Evolutionary conservation across 345 rosid species (phyloP).

Genomic region (Populus tremula): DNA sequence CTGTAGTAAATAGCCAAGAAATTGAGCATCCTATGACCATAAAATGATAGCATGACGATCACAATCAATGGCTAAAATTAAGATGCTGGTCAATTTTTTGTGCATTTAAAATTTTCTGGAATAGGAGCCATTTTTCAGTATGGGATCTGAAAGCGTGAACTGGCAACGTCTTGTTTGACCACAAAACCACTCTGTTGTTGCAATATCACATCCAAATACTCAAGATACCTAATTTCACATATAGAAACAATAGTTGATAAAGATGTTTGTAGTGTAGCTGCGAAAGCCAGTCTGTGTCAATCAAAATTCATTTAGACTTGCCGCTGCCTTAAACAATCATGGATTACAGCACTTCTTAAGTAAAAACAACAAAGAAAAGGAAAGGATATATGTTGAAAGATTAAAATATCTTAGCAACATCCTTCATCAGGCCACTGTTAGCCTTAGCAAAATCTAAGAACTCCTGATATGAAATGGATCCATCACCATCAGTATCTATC

Average conservation of each 20-base stretch:
- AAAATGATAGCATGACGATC: not conserved
- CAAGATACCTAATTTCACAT: not conserved
- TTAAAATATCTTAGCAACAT: conserved; percentile 80
- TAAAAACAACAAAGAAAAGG: not conserved
- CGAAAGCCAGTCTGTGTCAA: not conserved
- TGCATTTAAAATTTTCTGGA: not conserved
- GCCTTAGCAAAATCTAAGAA: conserved; percentile 66
- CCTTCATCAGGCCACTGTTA: conserved; percentile 77
- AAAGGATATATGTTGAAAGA: not conserved
- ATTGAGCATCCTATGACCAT: not conserved
- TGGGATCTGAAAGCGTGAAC: not conserved
- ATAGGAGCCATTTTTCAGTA: not conserved
- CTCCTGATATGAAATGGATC: conserved; percentile 69
- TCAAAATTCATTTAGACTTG: conserved; percentile 8
- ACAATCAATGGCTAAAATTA: not conserved
- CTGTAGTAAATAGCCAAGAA: not conserved
- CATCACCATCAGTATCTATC: conserved; percentile 90
- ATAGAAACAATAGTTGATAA: not conserved
- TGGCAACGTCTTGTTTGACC: not conserved
- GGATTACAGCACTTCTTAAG: not conserved
- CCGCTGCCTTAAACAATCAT: not conserved
- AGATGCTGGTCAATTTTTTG: not conserved
- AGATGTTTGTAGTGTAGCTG: conserved; percentile 5
- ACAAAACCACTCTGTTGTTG: not conserved
- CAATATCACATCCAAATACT: not conserved